Percentiles rank a stretch among this genome's conserved stretches.
Evolutionary conservation across 345 rosid species (phyloP).

Genomic region (Psidium guajava): DNA sequence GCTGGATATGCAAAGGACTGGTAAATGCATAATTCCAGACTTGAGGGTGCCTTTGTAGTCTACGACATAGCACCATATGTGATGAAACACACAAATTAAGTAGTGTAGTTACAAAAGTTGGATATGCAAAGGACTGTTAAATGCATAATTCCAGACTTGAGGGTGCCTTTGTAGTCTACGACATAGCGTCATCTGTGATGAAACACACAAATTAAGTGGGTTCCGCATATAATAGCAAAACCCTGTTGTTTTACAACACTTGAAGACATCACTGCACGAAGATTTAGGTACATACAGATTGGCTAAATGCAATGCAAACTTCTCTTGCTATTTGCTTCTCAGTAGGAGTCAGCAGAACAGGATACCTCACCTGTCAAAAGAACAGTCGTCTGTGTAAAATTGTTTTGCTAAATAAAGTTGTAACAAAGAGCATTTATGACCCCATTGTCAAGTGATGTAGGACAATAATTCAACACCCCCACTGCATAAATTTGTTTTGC

Average conservation of each 20-base stretch:
- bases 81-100: background rate
- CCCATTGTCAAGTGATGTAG: too few relatives aligned
- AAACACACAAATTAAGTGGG: background rate
- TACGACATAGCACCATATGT: background rate
- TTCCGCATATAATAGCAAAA: background rate
- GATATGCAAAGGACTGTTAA: background rate
- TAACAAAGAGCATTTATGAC: too few relatives aligned
- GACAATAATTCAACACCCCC: too few relatives aligned
- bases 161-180: background rate
- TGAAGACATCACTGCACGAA: background rate
- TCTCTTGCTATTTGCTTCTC: constrained; percentile 99
- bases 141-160: background rate
- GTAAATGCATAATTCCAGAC: background rate
- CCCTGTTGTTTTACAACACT: background rate
- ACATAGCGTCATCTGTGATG: background rate
- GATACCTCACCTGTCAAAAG: constrained; percentile 71
- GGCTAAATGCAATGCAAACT: constrained; percentile 93
- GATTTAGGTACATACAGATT: constrained; percentile 51
- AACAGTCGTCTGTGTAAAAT: background rate
- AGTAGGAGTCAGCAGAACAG: constrained; percentile 75
- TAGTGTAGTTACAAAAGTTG: background rate
- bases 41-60: background rate
- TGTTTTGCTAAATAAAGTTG: background rate
- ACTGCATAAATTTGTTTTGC: background rate
- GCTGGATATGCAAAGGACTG: background rate